Evolutionary conservation across 306 rosid species (phyloP).

Genomic region (Gleditsia sinensis): DNA sequence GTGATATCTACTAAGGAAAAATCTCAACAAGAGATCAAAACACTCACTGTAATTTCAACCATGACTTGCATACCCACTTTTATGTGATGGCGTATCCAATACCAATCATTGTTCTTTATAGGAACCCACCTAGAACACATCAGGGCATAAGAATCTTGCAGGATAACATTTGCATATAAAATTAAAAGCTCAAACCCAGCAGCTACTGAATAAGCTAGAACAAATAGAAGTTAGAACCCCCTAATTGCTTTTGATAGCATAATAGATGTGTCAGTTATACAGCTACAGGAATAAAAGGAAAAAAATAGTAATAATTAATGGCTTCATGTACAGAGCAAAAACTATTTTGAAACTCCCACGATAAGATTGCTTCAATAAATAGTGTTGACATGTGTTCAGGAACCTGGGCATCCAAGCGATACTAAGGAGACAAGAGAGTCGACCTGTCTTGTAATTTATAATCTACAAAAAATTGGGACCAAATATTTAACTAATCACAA

Average conservation of each 20-base stretch:
- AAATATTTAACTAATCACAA: conserved; percentile 16
- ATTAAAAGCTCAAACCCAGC: conserved; percentile 22
- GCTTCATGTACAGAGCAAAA: conserved; percentile 21
- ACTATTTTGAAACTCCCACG: neutral
- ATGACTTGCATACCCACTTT: conserved; percentile 86
- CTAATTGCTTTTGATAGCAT: conserved; percentile 19
- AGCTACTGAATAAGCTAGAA: conserved; percentile 30
- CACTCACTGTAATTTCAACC: conserved; percentile 89
- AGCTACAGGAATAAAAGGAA: conserved; percentile 9
- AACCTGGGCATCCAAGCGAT: neutral
- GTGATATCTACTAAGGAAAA: conserved; percentile 19
- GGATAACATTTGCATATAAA: conserved; percentile 31
- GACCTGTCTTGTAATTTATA: conserved; percentile 12
- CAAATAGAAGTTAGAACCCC: conserved; percentile 23
- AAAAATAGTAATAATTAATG: conserved; percentile 17
- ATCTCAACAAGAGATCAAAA: conserved; percentile 25
- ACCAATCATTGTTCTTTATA: conserved; percentile 93
- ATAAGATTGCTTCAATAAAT: conserved; percentile 20
- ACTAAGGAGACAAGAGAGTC: conserved; percentile 6
- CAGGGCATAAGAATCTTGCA: conserved; percentile 36
- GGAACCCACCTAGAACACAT: conserved; percentile 89
- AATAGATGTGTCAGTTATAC: conserved; percentile 14
- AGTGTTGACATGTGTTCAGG: conserved; percentile 21
- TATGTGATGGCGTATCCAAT: conserved; percentile 97
- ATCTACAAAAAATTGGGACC: conserved; percentile 16